Conservation (phyloP, 257 asterid genomes). For the Capsicum baccatum region DNA sequence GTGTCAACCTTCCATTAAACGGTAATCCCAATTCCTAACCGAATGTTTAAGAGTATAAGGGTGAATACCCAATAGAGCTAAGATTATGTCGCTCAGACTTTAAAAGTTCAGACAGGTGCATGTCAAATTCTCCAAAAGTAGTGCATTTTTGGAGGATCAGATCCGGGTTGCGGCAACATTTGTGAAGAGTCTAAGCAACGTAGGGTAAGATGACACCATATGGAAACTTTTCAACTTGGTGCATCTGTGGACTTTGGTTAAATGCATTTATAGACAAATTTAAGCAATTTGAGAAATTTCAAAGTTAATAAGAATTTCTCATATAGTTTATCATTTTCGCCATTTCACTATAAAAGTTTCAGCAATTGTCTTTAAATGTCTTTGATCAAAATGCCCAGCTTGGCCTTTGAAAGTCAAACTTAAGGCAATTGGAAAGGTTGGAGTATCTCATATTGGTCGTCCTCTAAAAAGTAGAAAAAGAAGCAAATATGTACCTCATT, state of each 20-base stretch:
- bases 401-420: neutral
- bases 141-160: neutral
- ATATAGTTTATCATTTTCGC: neutral
- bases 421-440: neutral
- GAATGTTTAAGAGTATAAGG: neutral
- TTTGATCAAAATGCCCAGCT: neutral
- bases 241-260: neutral
- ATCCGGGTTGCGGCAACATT: neutral
- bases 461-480: neutral
- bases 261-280: neutral
- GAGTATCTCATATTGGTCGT: neutral
- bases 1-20: neutral
- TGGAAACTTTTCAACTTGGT: neutral
- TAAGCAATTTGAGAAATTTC: conserved; percentile 6
- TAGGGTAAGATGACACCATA: neutral
- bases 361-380: neutral
- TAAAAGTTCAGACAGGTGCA: neutral
- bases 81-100: neutral
- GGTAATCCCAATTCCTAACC: neutral
- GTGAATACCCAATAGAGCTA: neutral
- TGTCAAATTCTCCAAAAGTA: neutral
- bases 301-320: neutral
- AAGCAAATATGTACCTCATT: neutral
- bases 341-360: neutral
- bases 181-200: neutral